A percentile compares a stretch with the other conserved stretches of the same genome.
phyloP scores from a whole-genome alignment of 768 basidiomycete species.

The Suillus subaureus region DNA sequence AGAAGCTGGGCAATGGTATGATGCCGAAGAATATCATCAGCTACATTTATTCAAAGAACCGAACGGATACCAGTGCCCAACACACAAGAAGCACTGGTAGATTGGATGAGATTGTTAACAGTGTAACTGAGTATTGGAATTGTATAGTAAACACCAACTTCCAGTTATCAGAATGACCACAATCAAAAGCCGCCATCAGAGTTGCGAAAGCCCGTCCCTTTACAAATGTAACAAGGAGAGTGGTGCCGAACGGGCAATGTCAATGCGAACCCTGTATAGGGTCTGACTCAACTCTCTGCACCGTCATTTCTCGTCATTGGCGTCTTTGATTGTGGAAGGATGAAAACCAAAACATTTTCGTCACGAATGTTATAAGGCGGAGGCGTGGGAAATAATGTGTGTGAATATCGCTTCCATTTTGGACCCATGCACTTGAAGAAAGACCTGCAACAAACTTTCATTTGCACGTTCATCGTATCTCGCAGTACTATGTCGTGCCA shows the following conservation, averaged over 20 bases:
- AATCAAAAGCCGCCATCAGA: conserved; percentile 51
- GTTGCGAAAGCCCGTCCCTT: conserved; percentile 57
- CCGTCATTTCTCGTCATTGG: conserved; percentile 54
- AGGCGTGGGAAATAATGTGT: conserved; percentile 20
- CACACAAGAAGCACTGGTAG: conserved; percentile 84
- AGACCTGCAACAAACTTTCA: not conserved
- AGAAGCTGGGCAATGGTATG: conserved; percentile 74
- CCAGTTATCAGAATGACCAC: conserved; percentile 1
- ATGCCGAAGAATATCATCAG: conserved; percentile 85
- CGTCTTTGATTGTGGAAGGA: conserved; percentile 53
- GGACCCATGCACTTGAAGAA: not conserved
- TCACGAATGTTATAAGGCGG: conserved; percentile 3
- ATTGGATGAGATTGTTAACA: not conserved
- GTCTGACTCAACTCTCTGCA: conserved; percentile 61
- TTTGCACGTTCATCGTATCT: not conserved
- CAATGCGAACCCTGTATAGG: conserved; percentile 49
- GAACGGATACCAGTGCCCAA: conserved; percentile 88
- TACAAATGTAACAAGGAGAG: conserved; percentile 54
- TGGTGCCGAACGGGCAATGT: conserved; percentile 69
- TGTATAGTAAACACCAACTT: not conserved
- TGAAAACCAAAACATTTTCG: conserved; percentile 19
- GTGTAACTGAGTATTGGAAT: not conserved
- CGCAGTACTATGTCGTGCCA: not conserved
- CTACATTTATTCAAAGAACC: conserved; percentile 82
- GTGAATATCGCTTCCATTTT: not conserved